phyloP scores from a whole-genome alignment of 2,329 filamentous ascomycete species.

The Talaromyces sp. region DNA sequence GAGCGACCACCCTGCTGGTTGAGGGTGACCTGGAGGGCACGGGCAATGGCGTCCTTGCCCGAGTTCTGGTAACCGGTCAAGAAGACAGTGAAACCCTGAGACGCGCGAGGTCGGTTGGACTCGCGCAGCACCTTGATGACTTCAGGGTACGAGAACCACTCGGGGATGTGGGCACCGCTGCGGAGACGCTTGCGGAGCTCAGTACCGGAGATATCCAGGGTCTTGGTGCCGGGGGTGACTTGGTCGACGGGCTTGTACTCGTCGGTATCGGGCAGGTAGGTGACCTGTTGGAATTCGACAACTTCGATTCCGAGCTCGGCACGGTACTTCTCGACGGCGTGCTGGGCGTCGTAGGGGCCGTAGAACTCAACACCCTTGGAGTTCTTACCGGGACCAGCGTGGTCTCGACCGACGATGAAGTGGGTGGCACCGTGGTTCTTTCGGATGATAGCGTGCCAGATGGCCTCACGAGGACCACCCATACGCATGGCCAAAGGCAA shows the following conservation, averaged over 20 bases:
- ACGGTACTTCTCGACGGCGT: conserved; percentile 92
- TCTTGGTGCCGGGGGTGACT: conserved; percentile 76
- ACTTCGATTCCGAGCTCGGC: conserved; percentile 97
- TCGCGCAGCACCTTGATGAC: conserved; percentile 94
- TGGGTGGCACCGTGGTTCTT: conserved; percentile 99
- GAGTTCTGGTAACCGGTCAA: conserved; percentile 94
- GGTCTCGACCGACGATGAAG: conserved; percentile 98
- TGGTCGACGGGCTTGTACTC: conserved; percentile 94
- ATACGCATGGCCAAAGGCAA: conserved; percentile 97
- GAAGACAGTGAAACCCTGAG: conserved; percentile 98
- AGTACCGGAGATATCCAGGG: conserved; percentile 78
- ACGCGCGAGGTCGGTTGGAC: conserved; percentile 84
- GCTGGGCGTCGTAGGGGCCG: conserved; percentile 94
- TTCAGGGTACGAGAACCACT: conserved; percentile 99
- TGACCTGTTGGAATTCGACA: conserved; percentile 99
- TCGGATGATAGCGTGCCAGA: conserved; percentile 99
- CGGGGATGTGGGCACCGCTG: conserved; percentile 89
- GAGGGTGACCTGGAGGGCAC: conserved; percentile 90
- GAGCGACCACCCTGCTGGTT: conserved; percentile 97
- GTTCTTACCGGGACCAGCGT: conserved; percentile 97
- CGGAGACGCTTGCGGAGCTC: conserved; percentile 89
- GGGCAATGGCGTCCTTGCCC: conserved; percentile 94
- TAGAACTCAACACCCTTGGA: conserved; percentile 96
- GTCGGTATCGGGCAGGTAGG: conserved; percentile 93
- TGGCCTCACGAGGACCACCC: conserved; percentile 95